Evolutionary conservation across 2,329 filamentous ascomycete genomes (phyloP).

Genomic region (Claviceps sp.): DNA sequence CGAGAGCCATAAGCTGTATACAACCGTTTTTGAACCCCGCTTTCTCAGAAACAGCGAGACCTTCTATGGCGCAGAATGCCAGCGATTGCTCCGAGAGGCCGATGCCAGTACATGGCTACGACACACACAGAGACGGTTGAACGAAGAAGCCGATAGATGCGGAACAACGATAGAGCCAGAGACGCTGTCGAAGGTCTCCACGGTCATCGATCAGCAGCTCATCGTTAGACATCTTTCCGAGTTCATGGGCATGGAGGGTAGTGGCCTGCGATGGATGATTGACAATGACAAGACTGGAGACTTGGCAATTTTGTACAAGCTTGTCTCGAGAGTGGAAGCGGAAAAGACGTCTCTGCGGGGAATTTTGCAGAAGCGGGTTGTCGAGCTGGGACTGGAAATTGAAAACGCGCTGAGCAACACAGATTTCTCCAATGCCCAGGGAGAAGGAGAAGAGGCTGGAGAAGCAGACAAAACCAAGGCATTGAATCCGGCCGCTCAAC

Average conservation of each 20-base stretch:
- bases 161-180: constrained; percentile 63
- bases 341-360: constrained; percentile 58
- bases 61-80: constrained; percentile 69
- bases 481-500: constrained; percentile 48
- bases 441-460: constrained; percentile 34
- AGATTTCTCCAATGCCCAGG: constrained; percentile 32
- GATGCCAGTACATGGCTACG: constrained; percentile 75
- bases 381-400: constrained; percentile 70
- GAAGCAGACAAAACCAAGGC: constrained; percentile 23
- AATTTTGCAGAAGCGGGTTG: constrained; percentile 60
- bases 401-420: constrained; percentile 53
- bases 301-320: constrained; percentile 64
- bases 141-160: constrained; percentile 73
- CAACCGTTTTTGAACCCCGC: constrained; percentile 66
- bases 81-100: constrained; percentile 58
- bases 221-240: constrained; percentile 67
- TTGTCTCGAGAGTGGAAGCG: constrained; percentile 64
- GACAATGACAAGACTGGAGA: constrained; percentile 75
- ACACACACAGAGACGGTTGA: constrained; percentile 58
- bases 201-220: constrained; percentile 68
- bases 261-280: constrained; percentile 78
- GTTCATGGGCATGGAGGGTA: constrained; percentile 72
- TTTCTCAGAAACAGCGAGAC: constrained; percentile 57
- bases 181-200: constrained; percentile 59
- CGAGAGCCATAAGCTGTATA: constrained; percentile 69